phyloP scores from a whole-genome alignment of 2,329 filamentous ascomycete genomes.

The Pezicula radicicola region DNA sequence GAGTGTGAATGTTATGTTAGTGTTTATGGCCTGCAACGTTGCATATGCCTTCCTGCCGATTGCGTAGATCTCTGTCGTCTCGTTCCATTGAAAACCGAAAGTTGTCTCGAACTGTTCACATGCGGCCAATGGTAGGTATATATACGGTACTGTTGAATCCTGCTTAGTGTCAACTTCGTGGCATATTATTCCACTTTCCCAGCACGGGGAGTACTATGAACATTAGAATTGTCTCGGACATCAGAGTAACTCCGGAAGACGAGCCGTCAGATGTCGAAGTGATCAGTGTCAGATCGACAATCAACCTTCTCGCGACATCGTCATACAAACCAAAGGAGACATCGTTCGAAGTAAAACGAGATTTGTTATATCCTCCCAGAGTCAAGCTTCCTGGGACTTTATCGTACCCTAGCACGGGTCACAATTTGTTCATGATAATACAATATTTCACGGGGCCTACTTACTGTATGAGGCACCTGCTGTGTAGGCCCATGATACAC shows the following conservation, averaged over 20 bases:
- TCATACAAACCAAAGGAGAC: conserved; percentile 33
- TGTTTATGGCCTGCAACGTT: conserved; percentile 21
- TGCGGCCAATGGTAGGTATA: conserved; percentile 32
- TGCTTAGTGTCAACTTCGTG: conserved; percentile 12
- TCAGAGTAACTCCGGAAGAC: background rate
- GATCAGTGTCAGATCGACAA: conserved; percentile 31
- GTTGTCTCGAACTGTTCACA: conserved; percentile 31
- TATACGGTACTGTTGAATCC: conserved; percentile 35
- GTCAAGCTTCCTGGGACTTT: conserved; percentile 34
- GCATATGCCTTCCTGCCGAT: conserved; percentile 25
- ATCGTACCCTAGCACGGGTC: conserved; percentile 12
- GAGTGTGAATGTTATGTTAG: conserved; percentile 31
- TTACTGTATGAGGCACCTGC: conserved; percentile 37
- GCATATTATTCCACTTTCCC: background rate
- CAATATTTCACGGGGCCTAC: conserved; percentile 4
- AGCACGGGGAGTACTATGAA: background rate
- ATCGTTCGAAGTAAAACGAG: conserved; percentile 32
- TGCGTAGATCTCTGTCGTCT: conserved; percentile 29
- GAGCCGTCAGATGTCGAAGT: conserved; percentile 25
- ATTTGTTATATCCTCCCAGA: conserved; percentile 37
- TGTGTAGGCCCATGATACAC: conserved; percentile 38
- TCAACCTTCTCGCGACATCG: conserved; percentile 33
- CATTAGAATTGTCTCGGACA: background rate
- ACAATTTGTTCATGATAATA: background rate
- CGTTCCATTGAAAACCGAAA: conserved; percentile 31